phyloP scores from a whole-genome alignment of 805 yeast species.

The Saturnispora diversa region DNA sequence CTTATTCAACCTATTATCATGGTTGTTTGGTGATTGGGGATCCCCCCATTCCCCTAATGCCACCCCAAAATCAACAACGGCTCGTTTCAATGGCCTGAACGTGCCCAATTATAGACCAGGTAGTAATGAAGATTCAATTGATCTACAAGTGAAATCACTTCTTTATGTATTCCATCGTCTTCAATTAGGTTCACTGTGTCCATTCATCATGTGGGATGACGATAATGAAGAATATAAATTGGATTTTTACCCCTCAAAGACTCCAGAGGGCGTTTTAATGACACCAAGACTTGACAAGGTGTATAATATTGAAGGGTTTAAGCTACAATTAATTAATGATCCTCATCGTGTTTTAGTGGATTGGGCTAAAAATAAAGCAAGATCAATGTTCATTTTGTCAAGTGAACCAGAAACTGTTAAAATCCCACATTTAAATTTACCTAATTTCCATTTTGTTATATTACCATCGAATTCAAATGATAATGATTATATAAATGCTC shows the following conservation, averaged over 20 bases:
- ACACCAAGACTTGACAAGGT: constrained; percentile 43
- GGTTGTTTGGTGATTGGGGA: constrained; percentile 1
- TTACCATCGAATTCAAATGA: constrained; percentile 36
- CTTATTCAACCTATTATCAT: neutral
- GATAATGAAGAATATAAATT: constrained; percentile 15
- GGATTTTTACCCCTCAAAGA: constrained; percentile 5
- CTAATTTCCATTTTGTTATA: constrained; percentile 31
- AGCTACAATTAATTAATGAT: constrained; percentile 37
- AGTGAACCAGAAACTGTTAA: constrained; percentile 36
- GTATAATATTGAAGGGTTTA: constrained; percentile 44
- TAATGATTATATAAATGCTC: constrained; percentile 36
- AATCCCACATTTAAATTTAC: constrained; percentile 23
- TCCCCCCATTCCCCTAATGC: too few species aligned
- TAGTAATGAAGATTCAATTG: constrained; percentile 46
- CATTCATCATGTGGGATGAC: constrained; percentile 32
- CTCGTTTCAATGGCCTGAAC: constrained; percentile 27
- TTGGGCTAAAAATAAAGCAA: constrained; percentile 57
- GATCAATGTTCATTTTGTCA: constrained; percentile 50
- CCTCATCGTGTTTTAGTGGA: constrained; percentile 61
- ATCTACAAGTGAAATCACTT: constrained; percentile 53
- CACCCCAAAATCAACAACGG: too few species aligned
- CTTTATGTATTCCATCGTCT: constrained; percentile 42
- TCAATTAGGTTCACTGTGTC: constrained; percentile 12
- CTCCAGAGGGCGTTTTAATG: constrained; percentile 10
- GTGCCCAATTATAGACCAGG: constrained; percentile 45